Conservation (phyloP, 2,329 filamentous ascomycete genomes). For the Scytalidium sp. region DNA sequence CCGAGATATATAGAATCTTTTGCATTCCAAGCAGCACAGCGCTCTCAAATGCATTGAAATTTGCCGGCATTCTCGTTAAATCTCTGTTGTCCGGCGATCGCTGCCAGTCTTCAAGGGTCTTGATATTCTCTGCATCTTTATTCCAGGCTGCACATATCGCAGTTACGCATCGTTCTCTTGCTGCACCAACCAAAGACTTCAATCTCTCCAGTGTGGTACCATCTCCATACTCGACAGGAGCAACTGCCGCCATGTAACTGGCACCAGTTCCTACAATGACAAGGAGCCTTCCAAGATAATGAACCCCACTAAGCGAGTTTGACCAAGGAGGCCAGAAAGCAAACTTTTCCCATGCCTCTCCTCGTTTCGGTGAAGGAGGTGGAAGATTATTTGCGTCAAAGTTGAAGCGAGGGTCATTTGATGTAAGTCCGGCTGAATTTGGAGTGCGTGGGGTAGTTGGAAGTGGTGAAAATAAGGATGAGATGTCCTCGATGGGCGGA, state of each 20-base stretch:
- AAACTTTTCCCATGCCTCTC: slow-evolving; percentile 87
- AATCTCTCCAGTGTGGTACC: slow-evolving; percentile 66
- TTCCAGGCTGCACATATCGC: slow-evolving; percentile 92
- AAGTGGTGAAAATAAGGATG: slow-evolving; percentile 78
- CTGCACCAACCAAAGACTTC: slow-evolving; percentile 69
- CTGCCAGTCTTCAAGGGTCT: slow-evolving; percentile 91
- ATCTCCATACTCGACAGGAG: slow-evolving; percentile 57
- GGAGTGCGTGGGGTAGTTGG: slow-evolving; percentile 69
- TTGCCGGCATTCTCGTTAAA: slow-evolving; percentile 84
- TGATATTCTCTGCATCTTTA: slow-evolving; percentile 88
- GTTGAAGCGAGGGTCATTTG: slow-evolving; percentile 56
- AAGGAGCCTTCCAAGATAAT: slow-evolving; percentile 83
- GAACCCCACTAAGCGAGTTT: slow-evolving; percentile 87
- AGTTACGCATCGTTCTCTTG: slow-evolving; percentile 80
- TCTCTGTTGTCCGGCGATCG: slow-evolving; percentile 78
- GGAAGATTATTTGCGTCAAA: slow-evolving; percentile 77
- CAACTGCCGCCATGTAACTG: slow-evolving; percentile 77
- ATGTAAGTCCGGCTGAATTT: slow-evolving; percentile 40
- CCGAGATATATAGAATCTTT: slow-evolving; percentile 90
- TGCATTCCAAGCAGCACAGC: slow-evolving; percentile 83
- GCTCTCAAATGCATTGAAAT: slow-evolving; percentile 83
- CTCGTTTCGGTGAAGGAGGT: slow-evolving; percentile 70
- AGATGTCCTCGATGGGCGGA: slow-evolving; percentile 86
- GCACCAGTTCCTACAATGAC: slow-evolving; percentile 81
- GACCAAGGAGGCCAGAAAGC: slow-evolving; percentile 95